Percentiles rank a stretch among this genome's conserved stretches.
phyloP scores from a whole-genome alignment of 352 stramenopile species.

The Globisporangium irregulare region DNA sequence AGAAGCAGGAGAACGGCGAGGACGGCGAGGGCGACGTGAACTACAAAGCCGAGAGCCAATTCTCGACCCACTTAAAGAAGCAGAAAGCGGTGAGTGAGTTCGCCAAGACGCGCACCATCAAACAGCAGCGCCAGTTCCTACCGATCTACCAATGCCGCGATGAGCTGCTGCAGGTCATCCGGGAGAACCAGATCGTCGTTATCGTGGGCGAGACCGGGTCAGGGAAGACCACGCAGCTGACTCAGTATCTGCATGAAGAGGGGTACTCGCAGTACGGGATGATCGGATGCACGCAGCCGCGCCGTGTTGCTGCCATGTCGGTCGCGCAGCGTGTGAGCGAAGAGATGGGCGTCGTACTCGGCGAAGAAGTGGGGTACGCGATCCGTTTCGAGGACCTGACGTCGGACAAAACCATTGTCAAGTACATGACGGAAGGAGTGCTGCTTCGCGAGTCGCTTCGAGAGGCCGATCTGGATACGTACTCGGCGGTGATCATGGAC shows the following conservation, averaged over 20 bases:
- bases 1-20: slow-evolving; percentile 22
- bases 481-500: slow-evolving; percentile 92
- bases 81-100: slow-evolving; percentile 93
- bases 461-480: slow-evolving; percentile 84
- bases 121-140: slow-evolving; percentile 95
- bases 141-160: slow-evolving; percentile 95
- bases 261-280: slow-evolving; percentile 87
- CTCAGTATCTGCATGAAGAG: slow-evolving; percentile 93
- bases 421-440: slow-evolving; percentile 95
- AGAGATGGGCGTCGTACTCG: slow-evolving; percentile 94
- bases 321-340: slow-evolving; percentile 98
- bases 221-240: slow-evolving; percentile 98
- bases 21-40: slow-evolving; percentile 66
- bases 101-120: slow-evolving; percentile 94
- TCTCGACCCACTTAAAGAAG: slow-evolving; percentile 94
- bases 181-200: slow-evolving; percentile 98
- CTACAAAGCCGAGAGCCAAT: slow-evolving; percentile 95
- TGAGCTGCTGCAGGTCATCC: slow-evolving; percentile 95
- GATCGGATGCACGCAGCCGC: slow-evolving; percentile 97
- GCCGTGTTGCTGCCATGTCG: slow-evolving; percentile 98
- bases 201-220: slow-evolving; percentile 98
- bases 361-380: slow-evolving; percentile 89
- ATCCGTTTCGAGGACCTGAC: slow-evolving; percentile 96
- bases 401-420: slow-evolving; percentile 95
- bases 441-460: slow-evolving; percentile 92